Base-by-base conservation (phyloP, 495 filamentous ascomycete species). In the Penicillium angulare region DNA sequence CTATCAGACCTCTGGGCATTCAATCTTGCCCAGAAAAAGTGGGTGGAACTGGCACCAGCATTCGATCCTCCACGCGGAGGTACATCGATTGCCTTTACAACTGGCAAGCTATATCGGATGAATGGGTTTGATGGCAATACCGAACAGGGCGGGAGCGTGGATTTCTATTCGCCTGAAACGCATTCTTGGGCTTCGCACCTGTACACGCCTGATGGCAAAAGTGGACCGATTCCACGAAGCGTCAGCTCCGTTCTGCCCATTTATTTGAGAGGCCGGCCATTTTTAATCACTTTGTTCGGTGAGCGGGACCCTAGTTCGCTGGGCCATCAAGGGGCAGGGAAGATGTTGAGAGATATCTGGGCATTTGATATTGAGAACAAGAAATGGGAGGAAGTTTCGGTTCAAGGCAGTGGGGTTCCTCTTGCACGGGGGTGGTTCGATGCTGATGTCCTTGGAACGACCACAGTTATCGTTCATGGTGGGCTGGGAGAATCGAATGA, bases 321-420 rank as follows among this genome's bases (percentile, higher is more conserved):
- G 23, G 86, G 85, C 0, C 84, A 89, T 55, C 74, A 75, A n/a
- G 82, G 77, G 3, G 83, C 85, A 0, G 87, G 87, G 1, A 82
- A 77, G 55, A 88, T 89, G 74, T 73, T 81, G 56, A 66, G 71
- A 15, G 88, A 92, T 67, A 78, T 89, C 2, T 93, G 89, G 89
- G 77, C 74, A 0, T 93, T 86, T 63, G 79, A 88, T 57, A 69
- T 89, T 27, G 71, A 72, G 12, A 65, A 69, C 6, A 67, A 79
- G 33, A 72, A 71, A 41, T 81, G 83, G 73, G 66, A 65, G 10
- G 66, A 79, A 15, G 66, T 86, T 13, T 73, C 74, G 3, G 67
- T 73, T 7, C 69, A 71, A 49, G 79, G 72, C 0, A 74, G 72
- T 13, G 78, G 81, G 22, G 33, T 33, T 16, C 68, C 71, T 44